Conservation (phyloP, 768 basidiomycete genomes). For the Auricularia auricula-judae region DNA sequence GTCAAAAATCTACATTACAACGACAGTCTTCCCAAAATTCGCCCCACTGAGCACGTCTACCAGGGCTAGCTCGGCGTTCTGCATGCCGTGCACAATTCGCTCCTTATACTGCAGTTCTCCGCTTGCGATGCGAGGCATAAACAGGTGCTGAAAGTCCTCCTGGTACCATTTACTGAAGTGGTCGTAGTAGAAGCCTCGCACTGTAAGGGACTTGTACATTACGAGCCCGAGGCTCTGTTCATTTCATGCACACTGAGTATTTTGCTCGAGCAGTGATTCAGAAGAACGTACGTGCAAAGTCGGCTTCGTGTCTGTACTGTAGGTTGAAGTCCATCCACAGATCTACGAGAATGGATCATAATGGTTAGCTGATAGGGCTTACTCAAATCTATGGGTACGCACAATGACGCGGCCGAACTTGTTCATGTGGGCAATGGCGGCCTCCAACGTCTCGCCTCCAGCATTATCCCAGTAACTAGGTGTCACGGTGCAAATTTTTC, state of each 20-base stretch:
- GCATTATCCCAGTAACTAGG: constrained; percentile 24
- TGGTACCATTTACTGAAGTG: not conserved
- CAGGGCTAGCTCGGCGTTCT: not conserved
- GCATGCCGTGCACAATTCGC: not conserved
- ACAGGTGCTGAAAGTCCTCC: not conserved
- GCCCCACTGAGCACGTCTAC: not conserved
- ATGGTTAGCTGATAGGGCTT: too few species aligned
- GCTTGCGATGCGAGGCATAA: not conserved
- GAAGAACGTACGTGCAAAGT: too few species aligned
- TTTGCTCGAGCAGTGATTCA: too few species aligned
- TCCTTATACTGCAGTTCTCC: not conserved
- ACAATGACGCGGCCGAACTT: constrained; percentile 2
- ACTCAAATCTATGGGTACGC: not conserved
- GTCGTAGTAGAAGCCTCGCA: not conserved
- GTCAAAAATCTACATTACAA: not conserved
- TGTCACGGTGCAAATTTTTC: not conserved
- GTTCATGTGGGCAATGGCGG: constrained; percentile 9
- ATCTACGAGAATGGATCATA: too few species aligned
- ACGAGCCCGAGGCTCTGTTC: not conserved
- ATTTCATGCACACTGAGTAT: too few species aligned
- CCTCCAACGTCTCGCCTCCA: constrained; percentile 20
- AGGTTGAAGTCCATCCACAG: too few species aligned
- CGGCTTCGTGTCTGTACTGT: too few species aligned
- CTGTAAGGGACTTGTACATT: not conserved
- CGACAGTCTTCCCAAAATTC: not conserved